Evolutionary conservation across 495 filamentous ascomycete genomes (phyloP).

Genomic region (Aspergillus coremiiformis): DNA sequence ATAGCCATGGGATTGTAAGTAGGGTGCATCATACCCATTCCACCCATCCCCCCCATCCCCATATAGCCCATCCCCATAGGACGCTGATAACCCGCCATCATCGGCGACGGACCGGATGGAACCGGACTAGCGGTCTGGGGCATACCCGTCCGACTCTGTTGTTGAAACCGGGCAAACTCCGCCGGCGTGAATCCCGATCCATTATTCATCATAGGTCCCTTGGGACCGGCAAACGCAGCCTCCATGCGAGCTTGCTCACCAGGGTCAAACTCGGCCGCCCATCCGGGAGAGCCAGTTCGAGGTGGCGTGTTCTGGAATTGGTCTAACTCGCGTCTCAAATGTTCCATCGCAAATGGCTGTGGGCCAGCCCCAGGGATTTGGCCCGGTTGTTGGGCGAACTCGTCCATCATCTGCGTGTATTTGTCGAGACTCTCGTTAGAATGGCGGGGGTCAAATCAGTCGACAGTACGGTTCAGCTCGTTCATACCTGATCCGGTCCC

Average conservation of each 20-base stretch:
- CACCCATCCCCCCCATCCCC: conserved; percentile 42
- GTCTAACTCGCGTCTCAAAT: conserved; percentile 59
- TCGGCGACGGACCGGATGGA: conserved; percentile 36
- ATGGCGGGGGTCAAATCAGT: neutral
- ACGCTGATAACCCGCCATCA: conserved; percentile 50
- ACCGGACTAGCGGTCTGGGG: conserved; percentile 51
- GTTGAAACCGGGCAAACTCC: conserved; percentile 81
- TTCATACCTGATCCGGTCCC: conserved; percentile 53
- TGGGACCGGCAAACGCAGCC: conserved; percentile 59
- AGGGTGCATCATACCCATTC: conserved; percentile 35
- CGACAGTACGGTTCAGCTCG: neutral
- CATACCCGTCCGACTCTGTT: conserved; percentile 50
- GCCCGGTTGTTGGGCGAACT: conserved; percentile 72
- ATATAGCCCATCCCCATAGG: conserved; percentile 50
- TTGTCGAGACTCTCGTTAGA: conserved; percentile 16
- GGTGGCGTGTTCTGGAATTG: conserved; percentile 50
- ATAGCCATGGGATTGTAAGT: conserved; percentile 29
- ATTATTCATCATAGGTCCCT: conserved; percentile 40
- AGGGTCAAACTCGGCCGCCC: conserved; percentile 63
- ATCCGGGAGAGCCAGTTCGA: conserved; percentile 52
- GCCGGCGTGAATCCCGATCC: conserved; percentile 63
- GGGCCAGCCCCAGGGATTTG: conserved; percentile 46
- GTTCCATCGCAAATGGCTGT: conserved; percentile 62
- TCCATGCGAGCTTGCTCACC: conserved; percentile 72
- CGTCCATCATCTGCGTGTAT: conserved; percentile 73